Base-by-base conservation (phyloP, 1,139 yeast species). In the Candida sanyaensis region DNA sequence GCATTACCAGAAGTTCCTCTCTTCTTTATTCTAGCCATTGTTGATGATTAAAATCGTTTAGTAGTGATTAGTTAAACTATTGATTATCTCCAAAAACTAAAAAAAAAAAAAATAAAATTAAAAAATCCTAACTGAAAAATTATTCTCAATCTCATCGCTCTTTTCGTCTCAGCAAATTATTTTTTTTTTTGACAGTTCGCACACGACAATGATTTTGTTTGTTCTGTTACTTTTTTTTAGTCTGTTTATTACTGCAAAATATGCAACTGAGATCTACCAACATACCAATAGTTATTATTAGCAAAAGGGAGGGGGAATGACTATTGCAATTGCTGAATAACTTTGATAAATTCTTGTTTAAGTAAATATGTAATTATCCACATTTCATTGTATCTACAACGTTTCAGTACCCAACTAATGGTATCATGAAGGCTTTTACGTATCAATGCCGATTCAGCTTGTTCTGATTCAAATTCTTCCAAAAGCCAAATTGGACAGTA, bases 1-100 rank as follows among this genome's bases (percentile, higher is more conserved):
- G 97, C 97, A 59, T 90, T 92, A 68, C 99, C 98, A 49, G 86
- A 71, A 51, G 88, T 80, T 56, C 91, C 89, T 75, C 80, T 91
- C 85, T 84, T 89, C 77, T 86, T 88, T 57, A 87, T 82, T 55
- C 48, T 56, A 40, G 47, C 59, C 59, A 56, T 55, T 36, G 6
- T 47, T 13, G 26, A 10, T 32, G 32, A 11, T 41, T 9, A 13
- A 17, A 21, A 11, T 30, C 29, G n/a, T 13, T 33, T 17, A 3
- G 21, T 17, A 17, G 21, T 17, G 21, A 17, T 17, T 2, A 17
- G 21, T 17, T 17, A 17, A 17, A 17, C 21, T 17, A 17, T 17
- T 17, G 21, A 17, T 17, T 17, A 17, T 17, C 21, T 3, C 21
- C 2, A 17, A 17, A 17, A 31, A 6, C 5, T 8, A 31, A 31